A percentile compares a stretch with the other conserved stretches of the same genome.
Conservation (phyloP, 2,329 filamentous ascomycete genomes). For the Myriangium duriaei region DNA sequence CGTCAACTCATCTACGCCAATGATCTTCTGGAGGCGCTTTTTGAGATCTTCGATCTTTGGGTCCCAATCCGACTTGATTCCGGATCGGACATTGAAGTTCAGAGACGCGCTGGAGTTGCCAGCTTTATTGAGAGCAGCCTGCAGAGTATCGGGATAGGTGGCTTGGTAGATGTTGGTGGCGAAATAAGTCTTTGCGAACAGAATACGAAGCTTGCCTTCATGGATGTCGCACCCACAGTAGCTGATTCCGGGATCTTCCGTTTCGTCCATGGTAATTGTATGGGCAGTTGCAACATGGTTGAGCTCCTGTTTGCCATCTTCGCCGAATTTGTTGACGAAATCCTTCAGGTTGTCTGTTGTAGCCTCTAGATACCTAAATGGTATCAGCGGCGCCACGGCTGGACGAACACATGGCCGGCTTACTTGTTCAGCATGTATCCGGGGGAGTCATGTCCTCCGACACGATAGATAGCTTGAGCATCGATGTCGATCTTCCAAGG, state of each 20-base stretch:
- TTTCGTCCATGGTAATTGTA: neutral
- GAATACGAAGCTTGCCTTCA: neutral
- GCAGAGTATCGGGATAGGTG: neutral
- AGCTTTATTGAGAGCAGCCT: neutral
- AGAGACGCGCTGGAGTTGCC: neutral
- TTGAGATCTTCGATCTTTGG: neutral
- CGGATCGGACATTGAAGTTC: neutral
- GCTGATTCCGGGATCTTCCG: neutral
- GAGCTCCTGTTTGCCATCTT: neutral
- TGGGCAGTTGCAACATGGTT: neutral
- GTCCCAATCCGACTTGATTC: neutral
- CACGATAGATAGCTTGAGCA: neutral
- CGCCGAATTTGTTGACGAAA: neutral
- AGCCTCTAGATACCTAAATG: neutral
- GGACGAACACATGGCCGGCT: neutral
- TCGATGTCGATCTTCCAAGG: neutral
- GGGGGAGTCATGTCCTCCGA: neutral
- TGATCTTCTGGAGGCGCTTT: neutral
- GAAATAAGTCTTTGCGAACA: neutral
- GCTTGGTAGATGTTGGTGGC: neutral
- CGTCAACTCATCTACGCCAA: neutral
- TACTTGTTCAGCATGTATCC: neutral
- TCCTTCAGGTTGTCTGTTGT: neutral
- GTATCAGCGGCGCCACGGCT: too few relatives aligned
- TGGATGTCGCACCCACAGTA: neutral